Evolutionary conservation across 345 rosid genomes (phyloP).

Genomic region (Eucalyptus caleyi): DNA sequence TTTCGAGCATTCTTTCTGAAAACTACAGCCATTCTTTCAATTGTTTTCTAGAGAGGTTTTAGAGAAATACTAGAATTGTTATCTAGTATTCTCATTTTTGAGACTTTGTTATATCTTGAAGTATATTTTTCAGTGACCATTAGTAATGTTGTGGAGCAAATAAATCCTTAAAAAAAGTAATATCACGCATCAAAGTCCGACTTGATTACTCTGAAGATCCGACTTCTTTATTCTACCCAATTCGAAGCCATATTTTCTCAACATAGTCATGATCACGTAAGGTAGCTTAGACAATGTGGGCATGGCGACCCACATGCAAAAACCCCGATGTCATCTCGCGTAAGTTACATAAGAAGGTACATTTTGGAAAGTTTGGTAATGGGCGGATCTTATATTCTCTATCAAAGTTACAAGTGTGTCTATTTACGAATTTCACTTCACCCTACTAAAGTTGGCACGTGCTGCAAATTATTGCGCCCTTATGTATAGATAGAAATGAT

Average conservation of each 20-base stretch:
- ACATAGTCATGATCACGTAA: too few species aligned
- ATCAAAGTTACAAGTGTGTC: neutral
- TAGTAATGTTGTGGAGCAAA: too few species aligned
- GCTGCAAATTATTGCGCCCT: neutral
- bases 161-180: too few species aligned
- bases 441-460: neutral
- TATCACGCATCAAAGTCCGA: accelerated
- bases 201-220: too few species aligned
- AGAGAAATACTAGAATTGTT: too few species aligned
- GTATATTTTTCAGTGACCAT: accelerated
- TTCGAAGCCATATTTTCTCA: too few species aligned
- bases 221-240: too few species aligned
- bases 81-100: too few species aligned
- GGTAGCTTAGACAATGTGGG: neutral
- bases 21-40: too few species aligned
- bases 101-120: too few species aligned
- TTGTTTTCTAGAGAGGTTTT: accelerated
- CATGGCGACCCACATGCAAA: neutral
- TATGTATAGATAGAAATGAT: neutral
- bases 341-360: neutral
- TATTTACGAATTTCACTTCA: neutral
- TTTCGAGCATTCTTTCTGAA: too few species aligned
- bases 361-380: neutral
- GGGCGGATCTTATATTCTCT: neutral
- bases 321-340: neutral